phyloP scores from a whole-genome alignment of 177 flowering plant genomes.

The Vitis hybrid region DNA sequence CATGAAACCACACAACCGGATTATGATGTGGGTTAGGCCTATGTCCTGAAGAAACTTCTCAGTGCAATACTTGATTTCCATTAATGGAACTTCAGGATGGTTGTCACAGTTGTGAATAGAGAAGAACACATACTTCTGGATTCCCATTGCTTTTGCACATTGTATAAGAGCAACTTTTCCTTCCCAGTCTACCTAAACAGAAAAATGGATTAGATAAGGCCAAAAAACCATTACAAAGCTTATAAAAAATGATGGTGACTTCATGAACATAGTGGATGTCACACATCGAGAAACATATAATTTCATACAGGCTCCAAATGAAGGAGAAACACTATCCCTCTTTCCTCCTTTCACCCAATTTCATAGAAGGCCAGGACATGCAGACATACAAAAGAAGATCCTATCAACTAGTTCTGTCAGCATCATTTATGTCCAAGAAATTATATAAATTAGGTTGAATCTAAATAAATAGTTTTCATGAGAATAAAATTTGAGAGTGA shows the following conservation, averaged over 20 bases:
- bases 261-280: background rate
- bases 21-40: slow-evolving; percentile 62
- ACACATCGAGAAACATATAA: background rate
- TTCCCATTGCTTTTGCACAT: slow-evolving; percentile 99
- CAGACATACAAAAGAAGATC: too few species aligned
- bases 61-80: slow-evolving; percentile 96
- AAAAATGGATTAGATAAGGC: slow-evolving; percentile 25
- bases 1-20: slow-evolving; percentile 96
- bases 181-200: slow-evolving; percentile 99
- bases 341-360: too few species aligned
- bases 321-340: too few species aligned
- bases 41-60: slow-evolving; percentile 91
- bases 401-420: too few species aligned
- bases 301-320: background rate
- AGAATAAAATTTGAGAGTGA: too few species aligned
- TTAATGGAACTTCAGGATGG: slow-evolving; percentile 96
- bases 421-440: too few species aligned
- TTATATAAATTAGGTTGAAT: too few species aligned
- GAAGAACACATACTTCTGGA: slow-evolving; percentile 87
- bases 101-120: slow-evolving; percentile 98
- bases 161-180: slow-evolving; percentile 99
- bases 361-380: too few species aligned
- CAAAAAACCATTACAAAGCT: background rate
- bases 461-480: too few species aligned
- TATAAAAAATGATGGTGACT: background rate